Conservation (phyloP, 345 rosid species). For the Pistacia vera region DNA sequence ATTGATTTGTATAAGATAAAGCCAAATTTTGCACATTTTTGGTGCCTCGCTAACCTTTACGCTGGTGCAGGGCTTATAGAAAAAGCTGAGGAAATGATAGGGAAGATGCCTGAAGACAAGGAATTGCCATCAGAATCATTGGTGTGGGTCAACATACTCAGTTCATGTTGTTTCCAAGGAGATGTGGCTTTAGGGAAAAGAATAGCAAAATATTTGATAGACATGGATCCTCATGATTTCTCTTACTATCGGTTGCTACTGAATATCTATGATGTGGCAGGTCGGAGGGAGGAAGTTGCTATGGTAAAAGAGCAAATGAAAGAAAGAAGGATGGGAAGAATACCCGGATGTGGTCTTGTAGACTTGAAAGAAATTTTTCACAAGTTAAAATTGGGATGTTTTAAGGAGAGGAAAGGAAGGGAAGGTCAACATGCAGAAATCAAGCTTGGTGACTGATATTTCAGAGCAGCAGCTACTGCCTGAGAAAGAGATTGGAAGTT, state of each 20-base stretch:
- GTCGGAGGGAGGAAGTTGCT: slow-evolving; percentile 58
- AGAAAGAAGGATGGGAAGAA: slow-evolving; percentile 40
- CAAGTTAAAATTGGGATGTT: slow-evolving; percentile 24
- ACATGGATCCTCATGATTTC: slow-evolving; percentile 55
- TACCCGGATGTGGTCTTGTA: slow-evolving; percentile 59
- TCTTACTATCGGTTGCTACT: slow-evolving; percentile 53
- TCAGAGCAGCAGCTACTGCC: neutral
- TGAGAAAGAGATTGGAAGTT: neutral
- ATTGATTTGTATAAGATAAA: slow-evolving; percentile 42
- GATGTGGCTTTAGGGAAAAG: slow-evolving; percentile 46
- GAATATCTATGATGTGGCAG: slow-evolving; percentile 60
- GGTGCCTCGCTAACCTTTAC: slow-evolving; percentile 85
- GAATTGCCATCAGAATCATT: slow-evolving; percentile 45
- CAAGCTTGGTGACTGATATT: neutral
- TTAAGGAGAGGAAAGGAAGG: slow-evolving; percentile 20
- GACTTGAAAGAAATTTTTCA: slow-evolving; percentile 71
- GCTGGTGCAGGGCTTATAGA: slow-evolving; percentile 33
- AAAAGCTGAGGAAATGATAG: slow-evolving; percentile 55
- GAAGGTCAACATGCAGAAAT: slow-evolving; percentile 9
- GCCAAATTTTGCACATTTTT: slow-evolving; percentile 73
- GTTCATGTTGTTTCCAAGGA: slow-evolving; percentile 50
- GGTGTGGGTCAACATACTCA: slow-evolving; percentile 56
- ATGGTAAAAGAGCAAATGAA: slow-evolving; percentile 51
- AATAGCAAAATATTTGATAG: slow-evolving; percentile 51
- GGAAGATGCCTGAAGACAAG: slow-evolving; percentile 38